Evolutionary conservation across 2,329 filamentous ascomycete genomes (phyloP), one percentile per base, ranked within the genome.

Genomic region (Camillea tinctor): DNA sequence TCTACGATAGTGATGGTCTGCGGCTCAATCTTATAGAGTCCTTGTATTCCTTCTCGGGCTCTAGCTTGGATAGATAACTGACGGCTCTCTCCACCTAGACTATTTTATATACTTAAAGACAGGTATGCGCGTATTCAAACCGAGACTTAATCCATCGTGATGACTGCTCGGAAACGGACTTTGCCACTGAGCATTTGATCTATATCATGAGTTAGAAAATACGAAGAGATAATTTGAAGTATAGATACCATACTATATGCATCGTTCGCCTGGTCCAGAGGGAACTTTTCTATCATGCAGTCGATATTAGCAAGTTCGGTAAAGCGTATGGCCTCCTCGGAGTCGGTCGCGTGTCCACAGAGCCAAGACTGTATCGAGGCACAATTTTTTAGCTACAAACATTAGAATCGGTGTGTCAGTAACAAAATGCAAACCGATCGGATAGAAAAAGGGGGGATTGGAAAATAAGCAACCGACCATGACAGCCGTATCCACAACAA

Each of bases 381-480:
- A n/a, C n/a, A n/a, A n/a, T n/a, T n/a, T n/a, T n/a, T n/a, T n/a
- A n/a, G n/a, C n/a, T n/a, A n/a, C n/a, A n/a, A n/a, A n/a, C n/a
- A n/a, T n/a, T n/a, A n/a, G n/a, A n/a, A n/a, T n/a, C n/a, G n/a
- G n/a, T n/a, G n/a, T n/a, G n/a, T n/a, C n/a, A n/a, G n/a, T n/a
- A n/a, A n/a, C n/a, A n/a, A n/a, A n/a, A n/a, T n/a, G n/a, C n/a
- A n/a, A n/a, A n/a, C n/a, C n/a, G n/a, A n/a, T n/a, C n/a, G n/a
- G n/a, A n/a, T 48, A 36, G 8, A 48, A 48, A 24, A 58, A 1
- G 66, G 66, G 61, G 64, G 65, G 7, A 51, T 53, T 13, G 64
- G 60, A 1, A 68, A 60, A 36, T 64, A 64, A 22, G 60, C 53
- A 6, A 62, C 66, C 51, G 3, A 66, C 9, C 65, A 68, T 63